Evolutionary conservation across 2,329 filamentous ascomycete species (phyloP), one percentile per base, ranked within the genome.

Genomic region (Arthrocladium fulminans): DNA sequence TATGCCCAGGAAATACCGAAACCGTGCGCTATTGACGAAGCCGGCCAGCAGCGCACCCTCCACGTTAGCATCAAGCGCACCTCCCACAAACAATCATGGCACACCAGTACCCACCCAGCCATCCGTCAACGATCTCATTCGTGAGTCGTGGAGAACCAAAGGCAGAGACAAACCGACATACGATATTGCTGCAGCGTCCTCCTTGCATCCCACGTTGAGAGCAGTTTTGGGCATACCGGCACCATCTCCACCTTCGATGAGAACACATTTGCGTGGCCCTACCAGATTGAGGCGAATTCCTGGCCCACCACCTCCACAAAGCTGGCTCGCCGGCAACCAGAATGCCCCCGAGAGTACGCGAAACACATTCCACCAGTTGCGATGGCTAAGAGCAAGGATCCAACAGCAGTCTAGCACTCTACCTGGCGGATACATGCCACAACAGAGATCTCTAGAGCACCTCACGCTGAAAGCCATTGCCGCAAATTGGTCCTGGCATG

Each of bases 401-500:
- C 51, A 55, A 10, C 51, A 54, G 25, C 45, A 52, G 12, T 51
- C 51, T 19, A 55, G 56, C 15, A 57, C n/a, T 22, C 59, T 73
- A 2, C 71, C 70, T 0, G 68, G 67, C 12, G 53, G 60, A 13
- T 51, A 51, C 1, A 66, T 71, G 25, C 70, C 70, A 2, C 46
- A 50, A 2, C 50, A 56, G 22, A 43, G 51, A n/a, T 75, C 71
- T 45, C 63, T 83, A 6, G 54, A 73, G 39, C 72, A 81, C 61
- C 58, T 67, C 3, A 61, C 72, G 13, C 59, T 83, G 30, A 77
- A 74, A 54, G 67, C 68, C 0, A 72, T 81, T 56, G 76, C 77
- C 2, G 57, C 61, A 20, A 70, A 78, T 20, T 83, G 79, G 79
- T 61, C 68, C 8, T 72, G 73, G 61, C 71, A 82, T 51, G 61